Evolutionary conservation across 495 filamentous ascomycete species (phyloP).

Genomic region (Penicillium lividum): DNA sequence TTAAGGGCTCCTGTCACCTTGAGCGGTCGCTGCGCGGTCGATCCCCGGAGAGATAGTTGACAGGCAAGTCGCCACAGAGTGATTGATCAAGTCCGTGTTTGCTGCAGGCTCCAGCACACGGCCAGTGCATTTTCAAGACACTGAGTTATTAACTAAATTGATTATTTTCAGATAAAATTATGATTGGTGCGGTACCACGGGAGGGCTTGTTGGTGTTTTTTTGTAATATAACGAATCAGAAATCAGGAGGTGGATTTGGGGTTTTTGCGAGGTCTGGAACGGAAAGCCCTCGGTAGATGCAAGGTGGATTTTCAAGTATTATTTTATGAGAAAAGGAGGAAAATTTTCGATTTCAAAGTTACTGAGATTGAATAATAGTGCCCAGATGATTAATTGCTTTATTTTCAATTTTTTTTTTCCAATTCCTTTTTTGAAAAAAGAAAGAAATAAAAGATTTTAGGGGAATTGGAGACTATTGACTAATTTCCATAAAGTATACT

Average conservation of each 20-base stretch:
- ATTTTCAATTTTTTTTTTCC: neutral
- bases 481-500: constrained; percentile 11
- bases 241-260: constrained; percentile 10
- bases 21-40: constrained; percentile 32
- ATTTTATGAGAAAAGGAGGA: neutral
- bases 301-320: constrained; percentile 14
- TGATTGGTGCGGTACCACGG: constrained; percentile 24
- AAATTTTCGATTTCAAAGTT: too few relatives aligned
- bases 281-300: constrained; percentile 26
- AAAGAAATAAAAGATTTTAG: too few relatives aligned
- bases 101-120: constrained; percentile 29
- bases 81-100: constrained; percentile 26
- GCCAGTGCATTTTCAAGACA: constrained; percentile 34
- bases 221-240: neutral
- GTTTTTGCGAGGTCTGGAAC: constrained; percentile 23
- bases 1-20: constrained; percentile 30
- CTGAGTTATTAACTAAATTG: constrained; percentile 23
- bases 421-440: too few relatives aligned
- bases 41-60: constrained; percentile 31
- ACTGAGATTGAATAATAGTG: too few relatives aligned
- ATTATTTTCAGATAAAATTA: constrained; percentile 8
- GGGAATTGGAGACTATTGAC: neutral
- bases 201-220: constrained; percentile 10
- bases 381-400: too few relatives aligned
- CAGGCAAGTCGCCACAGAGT: constrained; percentile 10